Evolutionary conservation across 2,329 filamentous ascomycete genomes (phyloP), one percentile per base, ranked within the genome.

Genomic region (Zymoseptoria crescenta): DNA sequence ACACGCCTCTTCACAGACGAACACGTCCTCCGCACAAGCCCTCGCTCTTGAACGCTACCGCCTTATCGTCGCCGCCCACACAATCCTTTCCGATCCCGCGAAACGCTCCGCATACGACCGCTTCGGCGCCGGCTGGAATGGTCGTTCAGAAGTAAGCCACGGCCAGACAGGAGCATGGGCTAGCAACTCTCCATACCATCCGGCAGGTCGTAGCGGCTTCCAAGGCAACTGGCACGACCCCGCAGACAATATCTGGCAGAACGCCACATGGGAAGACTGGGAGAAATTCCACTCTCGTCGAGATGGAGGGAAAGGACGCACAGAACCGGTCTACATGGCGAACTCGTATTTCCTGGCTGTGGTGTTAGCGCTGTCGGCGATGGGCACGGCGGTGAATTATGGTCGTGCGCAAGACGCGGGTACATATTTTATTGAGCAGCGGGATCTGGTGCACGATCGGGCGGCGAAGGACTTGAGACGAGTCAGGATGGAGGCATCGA

Each of bases 181-280:
- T 1, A 27, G 55, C 9, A 52, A 61, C 58, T 69, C 55, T 45
- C 63, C 21, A 60, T 65, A 61, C 51, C 65, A 59, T 41, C 63
- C 69, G 0, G 61, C 67, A 2, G 71, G 72, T 3, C 70, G 24
- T 9, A 19, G 24, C 24, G 24, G 72, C 2, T 74, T 74, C 61
- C 70, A 62, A 19, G 67, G 67, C n/a, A 68, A 63, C 61, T 71
- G 67, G 68, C 62, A 59, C 41, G 65, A 75, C 61, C 77, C 69
- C 67, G 76, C 68, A 24, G 58, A 79, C 70, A 72, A 80, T 2
- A 83, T 86, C 54, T 82, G 79, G 68, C 73, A 78, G 66, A 97
- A 97, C 72, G 94, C 91, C 0, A 97, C 94, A 0, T 99, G 94
- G 94, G 94, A 99, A 72, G 94, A 99, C 71, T 96, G 91, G 91